Conservation (phyloP, 129 eudicot species). For the sunflower (Helianthus annuus) region HanXRQr2.0-SUNRISE NC_035448.2:171242721-171243220, state of each 20-base stretch:
- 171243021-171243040: slow-evolving; percentile 83
- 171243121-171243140: slow-evolving; percentile 72
- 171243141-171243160: slow-evolving; percentile 86
- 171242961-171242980: slow-evolving; percentile 46
- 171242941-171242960: slow-evolving; percentile 36
- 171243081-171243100: slow-evolving; percentile 59
- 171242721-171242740: slow-evolving; percentile 61
- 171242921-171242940: slow-evolving; percentile 52
- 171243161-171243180: slow-evolving; percentile 74
- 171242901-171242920: slow-evolving; percentile 58
- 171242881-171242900: slow-evolving; percentile 62
- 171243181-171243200: slow-evolving; percentile 80
- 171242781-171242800: slow-evolving; percentile 45
- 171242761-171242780: slow-evolving; percentile 56
- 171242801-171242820: slow-evolving; percentile 66
- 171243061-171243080: slow-evolving; percentile 57
- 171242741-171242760: slow-evolving; percentile 59
- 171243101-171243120: slow-evolving; percentile 59
- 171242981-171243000: slow-evolving; percentile 51
- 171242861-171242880: slow-evolving; percentile 45
- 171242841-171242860: slow-evolving; percentile 75
- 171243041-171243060: slow-evolving; percentile 75
- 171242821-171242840: slow-evolving; percentile 57
- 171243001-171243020: slow-evolving; percentile 67
- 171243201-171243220: slow-evolving; percentile 88